phyloP scores from a whole-genome alignment of 2,329 filamentous ascomycete genomes.

The Fusarium sp. region DNA sequence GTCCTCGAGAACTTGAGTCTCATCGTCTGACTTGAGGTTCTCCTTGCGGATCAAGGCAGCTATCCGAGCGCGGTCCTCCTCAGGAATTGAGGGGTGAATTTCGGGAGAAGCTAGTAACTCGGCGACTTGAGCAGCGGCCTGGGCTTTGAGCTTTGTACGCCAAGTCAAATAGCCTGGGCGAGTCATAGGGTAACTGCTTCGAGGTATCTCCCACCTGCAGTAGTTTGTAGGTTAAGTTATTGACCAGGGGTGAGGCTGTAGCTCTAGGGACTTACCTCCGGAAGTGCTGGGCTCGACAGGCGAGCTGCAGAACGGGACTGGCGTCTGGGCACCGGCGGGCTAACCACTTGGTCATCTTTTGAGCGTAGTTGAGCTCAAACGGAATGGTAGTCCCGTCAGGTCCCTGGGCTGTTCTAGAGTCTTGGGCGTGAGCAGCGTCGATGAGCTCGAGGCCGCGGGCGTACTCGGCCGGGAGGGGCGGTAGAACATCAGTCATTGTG shows the following conservation, averaged over 20 bases:
- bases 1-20: constrained; percentile 85
- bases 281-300: constrained; percentile 88
- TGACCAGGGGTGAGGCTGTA: neutral
- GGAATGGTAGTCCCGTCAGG: constrained; percentile 66
- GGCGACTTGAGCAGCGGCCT: constrained; percentile 69
- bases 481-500: constrained; percentile 44
- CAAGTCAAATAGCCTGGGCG: constrained; percentile 84
- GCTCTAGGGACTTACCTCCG: constrained; percentile 64
- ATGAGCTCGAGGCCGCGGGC: constrained; percentile 75
- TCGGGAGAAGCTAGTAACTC: constrained; percentile 64
- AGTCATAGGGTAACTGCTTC: constrained; percentile 80
- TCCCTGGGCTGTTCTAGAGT: constrained; percentile 58
- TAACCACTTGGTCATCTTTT: constrained; percentile 84
- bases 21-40: constrained; percentile 70
- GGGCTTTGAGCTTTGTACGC: constrained; percentile 81
- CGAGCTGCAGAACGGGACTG: constrained; percentile 78
- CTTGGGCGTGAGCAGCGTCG: constrained; percentile 72
- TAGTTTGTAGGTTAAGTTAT: constrained; percentile 8
- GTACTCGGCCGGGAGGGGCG: constrained; percentile 59
- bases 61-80: constrained; percentile 72
- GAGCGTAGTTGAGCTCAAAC: constrained; percentile 87
- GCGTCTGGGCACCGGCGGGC: constrained; percentile 71
- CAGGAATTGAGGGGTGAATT: constrained; percentile 57
- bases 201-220: constrained; percentile 82
- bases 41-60: constrained; percentile 85